Evolutionary conservation across 306 rosid species (phyloP).

Genomic region (Prinsepia uniflora): DNA sequence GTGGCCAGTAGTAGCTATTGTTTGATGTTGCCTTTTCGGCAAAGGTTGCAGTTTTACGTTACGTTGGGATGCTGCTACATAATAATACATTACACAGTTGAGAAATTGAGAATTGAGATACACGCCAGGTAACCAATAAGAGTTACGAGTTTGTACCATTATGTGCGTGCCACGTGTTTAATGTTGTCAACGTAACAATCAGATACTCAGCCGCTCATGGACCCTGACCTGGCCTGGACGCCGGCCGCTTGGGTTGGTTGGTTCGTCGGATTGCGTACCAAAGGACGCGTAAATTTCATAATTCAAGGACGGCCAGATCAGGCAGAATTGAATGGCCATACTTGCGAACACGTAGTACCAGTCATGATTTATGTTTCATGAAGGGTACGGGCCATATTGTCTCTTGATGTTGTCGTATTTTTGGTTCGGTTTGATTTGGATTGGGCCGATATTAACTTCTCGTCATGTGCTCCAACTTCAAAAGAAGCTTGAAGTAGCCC

Average conservation of each 20-base stretch:
- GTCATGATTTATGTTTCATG: not conserved
- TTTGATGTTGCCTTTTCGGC: constrained; percentile 13
- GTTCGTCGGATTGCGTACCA: not conserved
- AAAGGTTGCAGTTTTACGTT: not conserved
- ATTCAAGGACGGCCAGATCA: not conserved
- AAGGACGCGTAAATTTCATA: not conserved
- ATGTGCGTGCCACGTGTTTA: not conserved
- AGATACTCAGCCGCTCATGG: not conserved
- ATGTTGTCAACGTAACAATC: not conserved
- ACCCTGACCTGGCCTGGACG: not conserved
- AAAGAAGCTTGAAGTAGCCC: too few relatives aligned
- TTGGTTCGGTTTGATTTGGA: not conserved
- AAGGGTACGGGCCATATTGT: not conserved
- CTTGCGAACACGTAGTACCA: constrained; percentile 21
- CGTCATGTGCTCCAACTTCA: too few relatives aligned
- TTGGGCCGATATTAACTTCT: too few relatives aligned
- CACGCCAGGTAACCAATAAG: constrained; percentile 6
- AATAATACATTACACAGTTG: not conserved
- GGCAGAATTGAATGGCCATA: not conserved
- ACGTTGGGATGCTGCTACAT: constrained; percentile 11
- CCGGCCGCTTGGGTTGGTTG: not conserved
- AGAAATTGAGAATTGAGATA: not conserved
- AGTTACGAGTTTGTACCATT: not conserved
- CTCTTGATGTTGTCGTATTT: not conserved
- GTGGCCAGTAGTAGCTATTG: constrained; percentile 12